Evolutionary conservation across 164 flowering plant genomes (phyloP), one percentile per base, ranked within the genome.

Genomic region (Amborella trichopoda): DNA sequence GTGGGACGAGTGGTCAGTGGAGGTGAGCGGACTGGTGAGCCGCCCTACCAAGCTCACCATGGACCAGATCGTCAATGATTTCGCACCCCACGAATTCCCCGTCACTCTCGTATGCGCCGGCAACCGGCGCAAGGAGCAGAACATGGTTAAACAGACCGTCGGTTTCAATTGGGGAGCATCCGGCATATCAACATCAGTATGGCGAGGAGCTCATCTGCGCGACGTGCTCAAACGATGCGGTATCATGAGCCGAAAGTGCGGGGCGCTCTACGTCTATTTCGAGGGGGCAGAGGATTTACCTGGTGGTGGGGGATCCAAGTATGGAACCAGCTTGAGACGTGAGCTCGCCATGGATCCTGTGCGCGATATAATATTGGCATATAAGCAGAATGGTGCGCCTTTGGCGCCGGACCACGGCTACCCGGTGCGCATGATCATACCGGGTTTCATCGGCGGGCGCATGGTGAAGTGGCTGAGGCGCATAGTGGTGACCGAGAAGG

Each of bases 91-190:
- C 0, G 94, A 87, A 61, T 63, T 93, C 27, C 89, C 96, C 0
- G 99, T 66, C 16, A 75, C 89, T 0, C 77, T 93, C 0, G 99
- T 93, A 2, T 93, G 99, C 62, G 96, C 99, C 3, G 99, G 99
- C 0, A 93, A 93, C 66, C 63, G 96, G 2, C 61, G 95, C 0
- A 93, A 87, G 50, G 99, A 93, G 60, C 99, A 93, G 53, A 93
- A 93, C 71, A 78, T 82, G 94, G 74, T 76, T 14, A 78, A 84
- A 23, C 67, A 88, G 48, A 80, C 88, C 2, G 72, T 84, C 22
- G 99, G 99, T 1, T 93, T 93, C 68, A 93, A 87, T 68, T 93
- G 99, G 99, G 99, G 99, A 2, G 60, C 95, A 0, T 81, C 87
- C 0, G 99, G 71, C 1, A 52, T 83, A 0, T 93, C 99, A 3